phyloP scores from a whole-genome alignment of 2,329 filamentous ascomycete species.

The Botrytis aclada region DNA sequence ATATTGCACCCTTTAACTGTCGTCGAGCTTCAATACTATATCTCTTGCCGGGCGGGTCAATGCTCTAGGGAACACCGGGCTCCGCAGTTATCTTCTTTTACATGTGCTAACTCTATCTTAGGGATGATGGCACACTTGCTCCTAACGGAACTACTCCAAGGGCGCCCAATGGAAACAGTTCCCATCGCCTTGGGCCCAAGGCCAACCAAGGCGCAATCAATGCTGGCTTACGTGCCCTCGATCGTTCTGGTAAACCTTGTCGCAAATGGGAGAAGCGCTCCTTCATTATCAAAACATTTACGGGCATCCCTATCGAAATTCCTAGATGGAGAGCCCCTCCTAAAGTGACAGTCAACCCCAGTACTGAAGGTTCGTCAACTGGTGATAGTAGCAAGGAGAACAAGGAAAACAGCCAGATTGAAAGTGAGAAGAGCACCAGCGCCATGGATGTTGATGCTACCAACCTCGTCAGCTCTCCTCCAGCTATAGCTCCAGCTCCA shows the following conservation, averaged over 20 bases:
- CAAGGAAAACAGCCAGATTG: conserved; percentile 56
- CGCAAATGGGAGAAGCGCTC: conserved; percentile 84
- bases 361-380: conserved; percentile 46
- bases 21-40: background rate
- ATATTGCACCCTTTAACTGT: background rate
- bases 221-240: conserved; percentile 87
- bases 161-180: conserved; percentile 40
- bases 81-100: conserved; percentile 13
- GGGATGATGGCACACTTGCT: conserved; percentile 63
- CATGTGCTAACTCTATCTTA: conserved; percentile 40
- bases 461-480: conserved; percentile 46
- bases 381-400: conserved; percentile 61
- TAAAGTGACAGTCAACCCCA: conserved; percentile 48
- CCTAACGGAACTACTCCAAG: conserved; percentile 47
- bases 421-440: conserved; percentile 57
- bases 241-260: conserved; percentile 87
- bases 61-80: background rate
- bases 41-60: background rate
- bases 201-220: conserved; percentile 98
- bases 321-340: conserved; percentile 76
- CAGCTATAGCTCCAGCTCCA: conserved; percentile 39
- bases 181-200: conserved; percentile 88
- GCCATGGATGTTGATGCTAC: conserved; percentile 56
- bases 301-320: conserved; percentile 78
- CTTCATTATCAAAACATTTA: conserved; percentile 88